A percentile compares a stretch with the other conserved stretches of the same genome.
These are phyloP conservation scores for Lachancea dasiensis DNA, from an alignment of 805 yeast genomes.

Conservation along the genomic window DNA sequence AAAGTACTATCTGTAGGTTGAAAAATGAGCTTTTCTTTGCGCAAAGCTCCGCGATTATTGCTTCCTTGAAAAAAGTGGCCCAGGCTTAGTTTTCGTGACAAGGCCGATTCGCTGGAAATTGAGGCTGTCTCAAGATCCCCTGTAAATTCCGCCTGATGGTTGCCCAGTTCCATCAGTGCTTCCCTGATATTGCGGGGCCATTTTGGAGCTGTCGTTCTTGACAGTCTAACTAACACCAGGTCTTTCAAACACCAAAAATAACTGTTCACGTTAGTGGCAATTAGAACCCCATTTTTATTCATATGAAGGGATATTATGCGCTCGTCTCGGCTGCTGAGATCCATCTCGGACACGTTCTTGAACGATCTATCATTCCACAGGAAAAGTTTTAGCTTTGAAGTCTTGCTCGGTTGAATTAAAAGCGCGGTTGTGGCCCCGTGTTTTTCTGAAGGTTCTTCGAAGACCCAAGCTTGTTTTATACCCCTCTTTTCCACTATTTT, in stretches of 20 bases:
- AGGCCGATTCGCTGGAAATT: constrained; percentile 1
- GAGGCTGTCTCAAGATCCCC: neutral
- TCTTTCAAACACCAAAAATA: constrained; percentile 23
- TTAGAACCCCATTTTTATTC: constrained; percentile 14
- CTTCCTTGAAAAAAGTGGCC: constrained; percentile 19
- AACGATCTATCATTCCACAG: constrained; percentile 28
- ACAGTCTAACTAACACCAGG: constrained; percentile 15
- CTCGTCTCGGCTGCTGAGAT: constrained; percentile 18
- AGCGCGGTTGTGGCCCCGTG: constrained; percentile 16
- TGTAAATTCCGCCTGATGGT: neutral
- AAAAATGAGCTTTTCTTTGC: constrained; percentile 16
- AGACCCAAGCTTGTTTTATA: constrained; percentile 23
- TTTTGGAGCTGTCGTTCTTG: constrained; percentile 17
- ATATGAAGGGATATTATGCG: constrained; percentile 17
- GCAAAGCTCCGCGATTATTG: neutral
- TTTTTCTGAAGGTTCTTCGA: constrained; percentile 12
- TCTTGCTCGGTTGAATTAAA: constrained; percentile 16
- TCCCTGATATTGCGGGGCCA: constrained; percentile 16
- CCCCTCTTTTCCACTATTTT: constrained; percentile 30
- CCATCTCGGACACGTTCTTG: constrained; percentile 21
- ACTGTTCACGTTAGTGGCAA: constrained; percentile 20
- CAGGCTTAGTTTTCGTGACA: constrained; percentile 18
- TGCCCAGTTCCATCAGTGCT: constrained; percentile 17
- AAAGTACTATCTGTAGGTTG: constrained; percentile 8
- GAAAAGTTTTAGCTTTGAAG: constrained; percentile 21